Evolutionary conservation across 164 flowering plant species (phyloP), one percentile per base, ranked within the genome.

Genomic region (Pachysandra terminalis): DNA sequence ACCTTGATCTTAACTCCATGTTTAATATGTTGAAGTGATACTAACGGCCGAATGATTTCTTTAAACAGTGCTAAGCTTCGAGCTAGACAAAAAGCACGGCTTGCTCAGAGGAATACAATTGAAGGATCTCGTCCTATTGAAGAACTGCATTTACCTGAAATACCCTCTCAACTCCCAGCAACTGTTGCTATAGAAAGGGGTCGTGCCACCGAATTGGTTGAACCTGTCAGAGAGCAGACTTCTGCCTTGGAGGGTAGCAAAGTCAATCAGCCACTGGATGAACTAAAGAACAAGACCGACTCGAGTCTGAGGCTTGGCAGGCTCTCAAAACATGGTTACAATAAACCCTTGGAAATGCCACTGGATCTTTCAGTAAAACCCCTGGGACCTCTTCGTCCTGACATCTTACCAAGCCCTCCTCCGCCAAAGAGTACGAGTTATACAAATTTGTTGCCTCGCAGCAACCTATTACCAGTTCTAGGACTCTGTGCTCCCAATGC

Each of bases 401-500:
- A 81, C 25, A 65, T 63, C 15, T 71, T 79, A 48, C 79, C 80
- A 56, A 72, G 68, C 70, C 82, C 75, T 61, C 74, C 73, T 35
- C 51, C n/a, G n/a, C n/a, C 25, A 37, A 77, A 73, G 53, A 83
- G 82, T 48, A 69, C 68, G 48, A 71, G 79, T 59, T 61, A 22
- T 45, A 59, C 65, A 15, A 81, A 64, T 56, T 77, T 84, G 9
- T 15, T 70, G 35, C 75, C 81, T 23, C 9, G 75, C 27, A 80
- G 35, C 75, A 84, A 75, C 66, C 69, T 88, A 66, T 74, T 84
- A 56, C 94, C 99, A 15, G 91, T 95, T 77, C 81, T 95, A 35
- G 98, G 98, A 37, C 81, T 92, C 15, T 90, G 92, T 82, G 97
- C 97, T 68, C 97, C 97, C 26, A 92, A 85, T 85, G 92, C 94